A percentile compares a stretch with the other conserved stretches of the same genome.
These are phyloP conservation scores for Melocanna baccifera DNA, from an alignment of 176 grass and related monocot species.

Conservation along the genomic window DNA sequence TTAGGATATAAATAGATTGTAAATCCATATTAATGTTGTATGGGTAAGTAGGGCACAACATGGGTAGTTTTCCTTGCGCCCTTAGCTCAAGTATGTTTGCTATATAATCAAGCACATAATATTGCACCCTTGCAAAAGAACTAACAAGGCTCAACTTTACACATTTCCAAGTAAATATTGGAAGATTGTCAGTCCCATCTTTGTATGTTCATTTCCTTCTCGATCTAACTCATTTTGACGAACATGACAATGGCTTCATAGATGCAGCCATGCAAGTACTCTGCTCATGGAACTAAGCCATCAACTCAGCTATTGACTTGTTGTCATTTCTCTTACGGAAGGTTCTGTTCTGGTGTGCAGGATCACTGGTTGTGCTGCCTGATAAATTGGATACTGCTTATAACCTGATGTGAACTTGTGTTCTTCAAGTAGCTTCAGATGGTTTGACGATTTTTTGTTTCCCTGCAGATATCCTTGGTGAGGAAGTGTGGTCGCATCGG, in stretches of 20 bases:
- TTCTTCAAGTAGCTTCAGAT: not conserved
- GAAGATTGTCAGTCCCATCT: not conserved
- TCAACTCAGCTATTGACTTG: not conserved
- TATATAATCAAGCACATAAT: not conserved
- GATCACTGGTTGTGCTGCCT: not conserved
- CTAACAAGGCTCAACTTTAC: not conserved
- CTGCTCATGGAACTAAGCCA: too few species aligned
- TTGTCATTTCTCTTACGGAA: not conserved
- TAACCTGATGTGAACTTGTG: not conserved
- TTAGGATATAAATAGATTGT: not conserved
- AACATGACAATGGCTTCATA: too few species aligned
- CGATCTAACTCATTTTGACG: not conserved
- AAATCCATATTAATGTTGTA: not conserved
- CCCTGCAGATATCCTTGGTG: not conserved
- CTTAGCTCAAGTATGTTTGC: not conserved
- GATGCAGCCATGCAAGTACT: too few species aligned
- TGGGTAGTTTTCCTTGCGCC: not conserved
- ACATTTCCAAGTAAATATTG: not conserved
- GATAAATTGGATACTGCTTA: not conserved
- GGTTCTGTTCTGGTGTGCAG: not conserved
- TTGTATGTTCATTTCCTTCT: not conserved
- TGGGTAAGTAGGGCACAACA: not conserved
- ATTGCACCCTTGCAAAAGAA: not conserved
- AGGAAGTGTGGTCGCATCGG: not conserved
- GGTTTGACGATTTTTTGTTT: constrained; percentile 11